phyloP scores from a whole-genome alignment of 371 early-diverging fungal genomes.

The Massospora cicadina region DNA sequence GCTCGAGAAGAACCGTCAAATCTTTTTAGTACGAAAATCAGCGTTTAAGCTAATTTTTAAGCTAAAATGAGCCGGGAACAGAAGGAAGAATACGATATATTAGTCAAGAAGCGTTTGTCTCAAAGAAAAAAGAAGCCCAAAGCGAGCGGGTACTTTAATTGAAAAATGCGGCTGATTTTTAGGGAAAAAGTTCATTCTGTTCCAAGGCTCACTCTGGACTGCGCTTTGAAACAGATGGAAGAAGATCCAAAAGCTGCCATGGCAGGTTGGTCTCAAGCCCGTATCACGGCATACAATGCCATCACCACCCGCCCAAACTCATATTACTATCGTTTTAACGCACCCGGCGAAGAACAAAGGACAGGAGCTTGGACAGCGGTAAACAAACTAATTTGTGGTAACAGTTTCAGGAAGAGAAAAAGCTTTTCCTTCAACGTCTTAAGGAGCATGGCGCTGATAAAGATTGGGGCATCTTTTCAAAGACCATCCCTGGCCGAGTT shows the following conservation, averaged over 20 bases:
- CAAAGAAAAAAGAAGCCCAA: not conserved
- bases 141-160: not conserved
- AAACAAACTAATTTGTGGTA: not conserved
- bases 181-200: slow-evolving; percentile 30
- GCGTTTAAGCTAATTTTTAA: not conserved
- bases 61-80: slow-evolving; percentile 50
- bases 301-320: slow-evolving; percentile 82
- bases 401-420: slow-evolving; percentile 43
- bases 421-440: slow-evolving; percentile 59
- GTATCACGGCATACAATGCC: slow-evolving; percentile 74
- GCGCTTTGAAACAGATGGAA: slow-evolving; percentile 70
- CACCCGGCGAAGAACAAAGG: slow-evolving; percentile 82
- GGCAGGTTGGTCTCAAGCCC: slow-evolving; percentile 88
- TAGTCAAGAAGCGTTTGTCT: slow-evolving; percentile 45
- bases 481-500: slow-evolving; percentile 84
- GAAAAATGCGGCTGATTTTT: not conserved
- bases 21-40: not conserved
- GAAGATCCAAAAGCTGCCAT: slow-evolving; percentile 61
- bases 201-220: slow-evolving; percentile 68
- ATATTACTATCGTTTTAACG: slow-evolving; percentile 90
- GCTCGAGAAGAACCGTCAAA: not conserved
- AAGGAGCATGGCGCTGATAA: slow-evolving; percentile 78
- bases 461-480: slow-evolving; percentile 90
- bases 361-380: slow-evolving; percentile 70
- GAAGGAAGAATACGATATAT: slow-evolving; percentile 56